Conservation (phyloP, 208 protist genomes). For the Naegleria lovaniensis region DNA sequence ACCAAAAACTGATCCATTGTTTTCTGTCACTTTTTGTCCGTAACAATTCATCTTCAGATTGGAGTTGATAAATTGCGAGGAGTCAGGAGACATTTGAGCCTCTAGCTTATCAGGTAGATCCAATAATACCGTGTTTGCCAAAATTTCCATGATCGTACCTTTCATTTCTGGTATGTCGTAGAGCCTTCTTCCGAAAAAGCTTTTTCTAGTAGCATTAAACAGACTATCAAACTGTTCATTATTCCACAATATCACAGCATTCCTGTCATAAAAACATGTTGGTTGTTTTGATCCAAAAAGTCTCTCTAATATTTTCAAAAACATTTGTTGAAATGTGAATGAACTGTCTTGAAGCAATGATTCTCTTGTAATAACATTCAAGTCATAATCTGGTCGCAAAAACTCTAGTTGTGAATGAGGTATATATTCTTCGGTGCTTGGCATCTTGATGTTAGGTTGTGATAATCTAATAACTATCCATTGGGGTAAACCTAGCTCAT, state of each 20-base stretch:
- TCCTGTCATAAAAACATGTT: not conserved
- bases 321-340: not conserved
- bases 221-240: not conserved
- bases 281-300: not conserved
- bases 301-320: not conserved
- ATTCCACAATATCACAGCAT: not conserved
- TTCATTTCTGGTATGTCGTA: conserved; percentile 5
- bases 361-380: not conserved
- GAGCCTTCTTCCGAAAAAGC: not conserved
- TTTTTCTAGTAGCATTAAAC: not conserved
- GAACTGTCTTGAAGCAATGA: not conserved
- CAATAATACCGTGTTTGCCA: not conserved
- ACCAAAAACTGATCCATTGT: not conserved
- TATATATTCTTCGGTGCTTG: not conserved
- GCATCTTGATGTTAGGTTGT: not conserved
- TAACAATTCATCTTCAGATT: not conserved
- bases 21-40: conserved; percentile 4
- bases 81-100: not conserved
- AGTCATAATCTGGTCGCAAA: not conserved
- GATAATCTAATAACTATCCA: not conserved
- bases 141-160: not conserved
- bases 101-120: not conserved
- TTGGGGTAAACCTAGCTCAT: not conserved
- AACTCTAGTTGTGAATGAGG: not conserved
- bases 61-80: not conserved